phyloP scores from a whole-genome alignment of 2,329 filamentous ascomycete genomes.

The Septoria petroselini region DNA sequence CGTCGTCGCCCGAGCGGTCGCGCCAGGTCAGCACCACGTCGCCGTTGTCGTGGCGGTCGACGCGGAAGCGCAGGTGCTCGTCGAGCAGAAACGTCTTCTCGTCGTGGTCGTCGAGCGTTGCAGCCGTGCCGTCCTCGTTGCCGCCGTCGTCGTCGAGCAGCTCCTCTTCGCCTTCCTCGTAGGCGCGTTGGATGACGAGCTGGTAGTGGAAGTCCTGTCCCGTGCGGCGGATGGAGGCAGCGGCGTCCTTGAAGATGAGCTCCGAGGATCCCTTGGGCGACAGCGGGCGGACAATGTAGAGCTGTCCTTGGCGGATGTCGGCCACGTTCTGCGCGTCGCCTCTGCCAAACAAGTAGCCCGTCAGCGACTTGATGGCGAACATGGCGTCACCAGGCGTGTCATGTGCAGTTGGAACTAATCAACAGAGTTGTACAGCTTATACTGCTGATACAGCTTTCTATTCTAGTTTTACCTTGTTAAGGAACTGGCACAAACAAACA shows the following conservation, averaged over 20 bases:
- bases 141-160: conserved; percentile 84
- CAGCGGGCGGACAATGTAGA: conserved; percentile 91
- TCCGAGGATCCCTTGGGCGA: conserved; percentile 98
- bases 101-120: conserved; percentile 78
- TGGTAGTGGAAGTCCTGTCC: conserved; percentile 97
- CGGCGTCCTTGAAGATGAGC: conserved; percentile 94
- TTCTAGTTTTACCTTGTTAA: too few species aligned
- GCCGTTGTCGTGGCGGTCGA: conserved; percentile 73
- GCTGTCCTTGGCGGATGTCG: conserved; percentile 90
- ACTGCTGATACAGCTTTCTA: too few species aligned
- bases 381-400: too few species aligned
- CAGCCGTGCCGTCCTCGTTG: conserved; percentile 66
- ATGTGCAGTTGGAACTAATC: too few species aligned
- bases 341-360: conserved; percentile 86
- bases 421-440: too few species aligned
- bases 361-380: conserved; percentile 38
- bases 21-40: conserved; percentile 91
- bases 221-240: conserved; percentile 85
- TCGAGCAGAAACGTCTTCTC: conserved; percentile 97
- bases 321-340: conserved; percentile 87
- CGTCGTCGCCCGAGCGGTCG: conserved; percentile 87
- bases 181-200: conserved; percentile 90
- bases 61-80: conserved; percentile 81
- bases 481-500: too few species aligned
- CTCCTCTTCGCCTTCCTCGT: conserved; percentile 96